phyloP scores from a whole-genome alignment of 805 yeast genomes.

The Wickerhamomyces ciferrii region DNA sequence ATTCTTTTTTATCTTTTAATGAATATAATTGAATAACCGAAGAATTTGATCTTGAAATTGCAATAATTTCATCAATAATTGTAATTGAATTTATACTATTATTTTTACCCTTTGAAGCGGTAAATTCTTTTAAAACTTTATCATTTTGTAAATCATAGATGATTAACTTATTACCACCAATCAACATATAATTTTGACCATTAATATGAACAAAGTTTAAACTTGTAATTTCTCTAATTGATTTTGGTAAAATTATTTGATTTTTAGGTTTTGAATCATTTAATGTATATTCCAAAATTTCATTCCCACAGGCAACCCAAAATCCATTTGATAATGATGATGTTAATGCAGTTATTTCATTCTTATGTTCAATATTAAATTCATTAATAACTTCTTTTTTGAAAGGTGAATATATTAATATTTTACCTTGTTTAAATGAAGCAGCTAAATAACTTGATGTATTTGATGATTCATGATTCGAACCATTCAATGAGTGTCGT shows the following conservation, averaged over 20 bases:
- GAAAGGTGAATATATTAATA: conserved; percentile 39
- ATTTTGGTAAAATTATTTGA: conserved; percentile 7
- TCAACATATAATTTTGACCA: neutral
- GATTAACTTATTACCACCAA: neutral
- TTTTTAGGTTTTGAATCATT: conserved; percentile 9
- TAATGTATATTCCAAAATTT: conserved; percentile 14
- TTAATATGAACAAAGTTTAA: neutral
- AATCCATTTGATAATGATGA: conserved; percentile 18
- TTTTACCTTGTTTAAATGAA: conserved; percentile 29
- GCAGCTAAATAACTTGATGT: conserved; percentile 25
- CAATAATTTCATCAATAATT: neutral
- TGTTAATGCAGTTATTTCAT: conserved; percentile 22
- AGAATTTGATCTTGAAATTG: neutral
- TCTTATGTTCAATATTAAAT: conserved; percentile 26
- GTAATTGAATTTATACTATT: neutral
- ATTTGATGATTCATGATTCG: conserved; percentile 14
- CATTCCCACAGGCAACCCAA: conserved; percentile 23
- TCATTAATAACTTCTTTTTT: conserved; percentile 32
- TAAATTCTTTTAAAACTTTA: neutral
- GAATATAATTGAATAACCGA: neutral
- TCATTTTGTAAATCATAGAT: neutral
- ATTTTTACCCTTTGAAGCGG: neutral
- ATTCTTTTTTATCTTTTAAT: neutral
- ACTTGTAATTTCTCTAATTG: conserved; percentile 1
- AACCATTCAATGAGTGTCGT: conserved; percentile 12